Evolutionary conservation across 176 grass and related monocot species (phyloP), one percentile per base, ranked within the genome.

Genomic region (Aegilops bicornis): DNA sequence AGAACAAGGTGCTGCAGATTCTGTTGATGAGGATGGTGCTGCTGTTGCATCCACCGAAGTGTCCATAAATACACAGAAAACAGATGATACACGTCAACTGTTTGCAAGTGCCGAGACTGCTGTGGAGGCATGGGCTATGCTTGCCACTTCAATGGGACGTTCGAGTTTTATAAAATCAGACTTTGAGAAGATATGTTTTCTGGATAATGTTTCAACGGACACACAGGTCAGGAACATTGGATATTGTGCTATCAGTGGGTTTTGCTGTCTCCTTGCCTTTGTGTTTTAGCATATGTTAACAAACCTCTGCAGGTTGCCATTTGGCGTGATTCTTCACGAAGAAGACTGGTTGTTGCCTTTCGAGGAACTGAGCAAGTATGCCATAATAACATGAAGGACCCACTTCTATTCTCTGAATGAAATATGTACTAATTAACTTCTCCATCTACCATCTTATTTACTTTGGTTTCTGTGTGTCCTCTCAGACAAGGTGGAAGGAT

Each of bases 121-220:
- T 22, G 93, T 98, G 91, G 96, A 98, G 84, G 96, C 96, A 61
- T 98, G 96, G 96, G 90, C 96, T 82, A 94, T 98, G 96, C 91
- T 98, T 83, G 90, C 96, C 77, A 94, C 83, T 86, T 98, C 96
- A 88, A 61, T 98, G 73, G 96, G 93, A 36, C 91, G 90, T 88
- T 84, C 54, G 45, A 98, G 96, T 95, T 95, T 95, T 88, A 98
- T 98, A 75, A 98, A 94, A 84, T 98, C 96, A 40, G 90, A 98
- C 81, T 98, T 98, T 78, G 93, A 93, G 82, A 98, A 98, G 91
- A 95, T 98, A 85, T 95, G 91, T 66, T 98, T 94, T 94, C 91
- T 98, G 8, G 93, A 98, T 78, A 98, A 98, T 89, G 30, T 59
- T 86, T 90, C 93, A 33, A 95, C 93, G 37, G 93, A 98, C 42